Evolutionary conservation across 257 asterid species (phyloP), one percentile per base, ranked within the genome.

Genomic region (Solanum bulbocastanum): DNA sequence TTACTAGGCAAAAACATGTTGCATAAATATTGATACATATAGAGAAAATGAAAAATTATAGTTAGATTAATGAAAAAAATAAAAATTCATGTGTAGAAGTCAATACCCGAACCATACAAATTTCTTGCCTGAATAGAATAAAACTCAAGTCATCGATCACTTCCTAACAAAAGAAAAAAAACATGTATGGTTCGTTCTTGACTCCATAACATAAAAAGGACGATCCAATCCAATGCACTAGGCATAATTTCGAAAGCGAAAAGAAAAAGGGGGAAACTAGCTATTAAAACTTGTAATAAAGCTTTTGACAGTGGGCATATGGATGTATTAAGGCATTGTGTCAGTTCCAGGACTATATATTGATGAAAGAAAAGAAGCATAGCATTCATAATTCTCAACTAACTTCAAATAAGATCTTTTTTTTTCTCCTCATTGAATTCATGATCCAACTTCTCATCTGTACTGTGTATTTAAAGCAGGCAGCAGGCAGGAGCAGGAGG

Each of bases 31-130:
- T 35, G 30, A 73, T 35, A 49, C 7, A 36, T 10, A 74, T 13
- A 10, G 16, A 36, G 82, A 37, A 71, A 71, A 71, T 71, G 15
- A 73, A 22, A 74, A 52, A 74, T 74, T 18, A 74, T 36, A 73
- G 83, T 86, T 73, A 46, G 36, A 87, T 36, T 4, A 42, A 88
- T 58, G 37, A 44, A 90, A 87, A 74, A 4, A 52, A 15, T 0
- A 49, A 88, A 62, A 91, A 79, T 20, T 7, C 3, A 86, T 69
- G 40, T 89, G 89, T 87, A 88, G 98, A 96, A 96, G 98, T 96
- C 99, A 96, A 96, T 95, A 93, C 98, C 98, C 99, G 98, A 96
- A 96, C 98, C 99, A 92, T 90, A 91, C 96, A 92, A 90, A 86
- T 76, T 46, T 81, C 68, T 81, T 81, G 69, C 68, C 11, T 46